These are phyloP conservation scores for Suillus decipiens DNA, from an alignment of 768 basidiomycete species.

Conservation along the genomic window DNA sequence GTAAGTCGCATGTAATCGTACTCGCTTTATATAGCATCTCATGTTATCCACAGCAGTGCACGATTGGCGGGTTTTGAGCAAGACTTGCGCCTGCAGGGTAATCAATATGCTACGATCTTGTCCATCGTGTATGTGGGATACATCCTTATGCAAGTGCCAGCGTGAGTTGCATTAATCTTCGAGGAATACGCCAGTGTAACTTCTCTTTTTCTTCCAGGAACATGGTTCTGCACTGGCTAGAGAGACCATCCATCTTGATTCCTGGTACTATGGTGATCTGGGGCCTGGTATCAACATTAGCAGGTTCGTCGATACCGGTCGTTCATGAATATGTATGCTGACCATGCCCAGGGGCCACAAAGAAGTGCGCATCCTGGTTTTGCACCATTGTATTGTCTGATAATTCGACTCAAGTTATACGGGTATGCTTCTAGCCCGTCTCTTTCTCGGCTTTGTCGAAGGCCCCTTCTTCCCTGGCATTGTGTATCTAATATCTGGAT, in stretches of 20 bases:
- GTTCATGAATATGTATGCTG: background rate
- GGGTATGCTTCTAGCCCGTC: constrained; percentile 36
- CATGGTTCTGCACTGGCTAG: constrained; percentile 33
- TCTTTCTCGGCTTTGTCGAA: constrained; percentile 44
- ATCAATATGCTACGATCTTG: constrained; percentile 25
- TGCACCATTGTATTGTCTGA: background rate
- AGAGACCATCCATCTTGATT: constrained; percentile 30
- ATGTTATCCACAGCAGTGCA: constrained; percentile 13
- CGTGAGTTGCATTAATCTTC: constrained; percentile 4
- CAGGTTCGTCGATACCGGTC: constrained; percentile 27
- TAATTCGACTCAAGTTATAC: constrained; percentile 10
- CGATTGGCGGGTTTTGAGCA: constrained; percentile 25
- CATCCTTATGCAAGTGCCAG: constrained; percentile 28
- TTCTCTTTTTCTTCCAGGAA: constrained; percentile 17
- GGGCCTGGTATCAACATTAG: constrained; percentile 40
- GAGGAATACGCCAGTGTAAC: background rate
- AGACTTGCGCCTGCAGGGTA: constrained; percentile 25
- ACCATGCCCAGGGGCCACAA: constrained; percentile 3
- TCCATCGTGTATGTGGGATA: constrained; percentile 30
- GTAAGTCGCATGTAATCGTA: background rate
- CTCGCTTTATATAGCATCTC: background rate
- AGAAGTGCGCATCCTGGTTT: background rate
- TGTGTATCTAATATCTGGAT: constrained; percentile 35
- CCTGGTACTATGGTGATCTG: constrained; percentile 31
- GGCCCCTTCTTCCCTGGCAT: constrained; percentile 31